Percentiles rank a stretch among this genome's conserved stretches.
phyloP scores from a whole-genome alignment of 2,329 filamentous ascomycete genomes.

The Colletotrichum ledebouriae region DNA sequence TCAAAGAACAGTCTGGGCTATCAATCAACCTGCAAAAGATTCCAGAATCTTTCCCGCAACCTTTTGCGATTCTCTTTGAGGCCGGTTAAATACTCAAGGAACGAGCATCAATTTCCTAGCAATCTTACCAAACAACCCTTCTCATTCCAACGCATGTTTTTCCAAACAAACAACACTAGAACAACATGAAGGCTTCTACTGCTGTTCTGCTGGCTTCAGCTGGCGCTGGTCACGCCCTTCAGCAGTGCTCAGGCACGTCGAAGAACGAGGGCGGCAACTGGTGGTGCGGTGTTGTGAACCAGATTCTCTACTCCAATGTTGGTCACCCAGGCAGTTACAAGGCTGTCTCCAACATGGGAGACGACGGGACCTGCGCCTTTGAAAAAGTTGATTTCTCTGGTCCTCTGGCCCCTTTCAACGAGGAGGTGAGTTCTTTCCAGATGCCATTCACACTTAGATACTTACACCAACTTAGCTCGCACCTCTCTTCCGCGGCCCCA shows the following conservation, averaged over 20 bases:
- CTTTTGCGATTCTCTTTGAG: conserved; percentile 22
- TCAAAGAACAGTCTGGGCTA: conserved; percentile 37
- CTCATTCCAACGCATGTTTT: conserved; percentile 29
- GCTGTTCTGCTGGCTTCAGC: conserved; percentile 48
- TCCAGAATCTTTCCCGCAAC: conserved; percentile 25
- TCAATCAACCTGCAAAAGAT: conserved; percentile 14
- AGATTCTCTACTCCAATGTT: conserved; percentile 74
- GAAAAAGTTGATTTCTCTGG: conserved; percentile 68
- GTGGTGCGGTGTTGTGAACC: conserved; percentile 75
- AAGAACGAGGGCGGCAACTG: conserved; percentile 67
- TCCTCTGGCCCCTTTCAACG: conserved; percentile 74
- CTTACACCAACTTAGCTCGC: conserved; percentile 67
- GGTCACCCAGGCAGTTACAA: conserved; percentile 73
- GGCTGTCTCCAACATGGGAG: conserved; percentile 72
- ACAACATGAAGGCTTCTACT: conserved; percentile 51
- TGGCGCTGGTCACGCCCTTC: conserved; percentile 49
- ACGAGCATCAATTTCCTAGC: conserved; percentile 21
- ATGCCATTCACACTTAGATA: conserved; percentile 35
- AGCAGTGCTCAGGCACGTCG: conserved; percentile 53
- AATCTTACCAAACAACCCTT: conserved; percentile 11
- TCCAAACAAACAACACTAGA: conserved; percentile 15
- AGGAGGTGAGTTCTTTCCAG: conserved; percentile 69
- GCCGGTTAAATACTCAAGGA: conserved; percentile 29
- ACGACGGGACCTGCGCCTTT: conserved; percentile 66
- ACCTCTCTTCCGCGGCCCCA: conserved; percentile 78